A percentile compares a stretch with the other conserved stretches of the same genome.
phyloP scores from a whole-genome alignment of 306 rosid genomes.

The Trichosanthes cucumerina region DNA sequence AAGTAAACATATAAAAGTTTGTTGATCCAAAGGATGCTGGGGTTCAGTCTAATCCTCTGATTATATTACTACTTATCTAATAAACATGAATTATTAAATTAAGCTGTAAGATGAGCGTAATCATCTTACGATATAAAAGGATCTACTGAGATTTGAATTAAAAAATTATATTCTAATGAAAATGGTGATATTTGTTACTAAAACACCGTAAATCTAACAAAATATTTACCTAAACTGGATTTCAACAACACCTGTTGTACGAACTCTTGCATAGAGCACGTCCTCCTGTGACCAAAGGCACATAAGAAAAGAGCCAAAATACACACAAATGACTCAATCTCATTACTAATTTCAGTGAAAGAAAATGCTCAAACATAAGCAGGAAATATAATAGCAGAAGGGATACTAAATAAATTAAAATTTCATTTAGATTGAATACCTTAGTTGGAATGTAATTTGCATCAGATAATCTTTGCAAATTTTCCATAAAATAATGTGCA shows the following conservation, averaged over 20 bases:
- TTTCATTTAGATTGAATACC: slow-evolving; percentile 28
- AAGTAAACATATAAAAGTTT: not conserved
- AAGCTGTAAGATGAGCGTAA: not conserved
- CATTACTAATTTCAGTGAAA: not conserved
- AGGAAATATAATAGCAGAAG: not conserved
- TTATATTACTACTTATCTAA: not conserved
- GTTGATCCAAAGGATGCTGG: not conserved
- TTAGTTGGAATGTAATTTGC: slow-evolving; percentile 79
- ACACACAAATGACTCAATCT: not conserved
- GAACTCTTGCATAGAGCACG: slow-evolving; percentile 90
- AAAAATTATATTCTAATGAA: not conserved
- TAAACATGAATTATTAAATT: not conserved
- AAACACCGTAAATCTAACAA: not conserved
- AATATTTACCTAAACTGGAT: slow-evolving; percentile 88
- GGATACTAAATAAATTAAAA: not conserved
- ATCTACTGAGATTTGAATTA: not conserved
- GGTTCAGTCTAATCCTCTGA: not conserved
- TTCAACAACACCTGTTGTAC: slow-evolving; percentile 97
- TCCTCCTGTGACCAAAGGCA: slow-evolving; percentile 61
- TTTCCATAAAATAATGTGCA: slow-evolving; percentile 86
- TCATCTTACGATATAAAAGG: not conserved
- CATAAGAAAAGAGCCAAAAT: not conserved
- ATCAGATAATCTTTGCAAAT: slow-evolving; percentile 72
- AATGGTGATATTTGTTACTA: not conserved
- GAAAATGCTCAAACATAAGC: not conserved